Evolutionary conservation across 1,284 basidiomycete species (phyloP).

Genomic region (Fistulina hepatica): DNA sequence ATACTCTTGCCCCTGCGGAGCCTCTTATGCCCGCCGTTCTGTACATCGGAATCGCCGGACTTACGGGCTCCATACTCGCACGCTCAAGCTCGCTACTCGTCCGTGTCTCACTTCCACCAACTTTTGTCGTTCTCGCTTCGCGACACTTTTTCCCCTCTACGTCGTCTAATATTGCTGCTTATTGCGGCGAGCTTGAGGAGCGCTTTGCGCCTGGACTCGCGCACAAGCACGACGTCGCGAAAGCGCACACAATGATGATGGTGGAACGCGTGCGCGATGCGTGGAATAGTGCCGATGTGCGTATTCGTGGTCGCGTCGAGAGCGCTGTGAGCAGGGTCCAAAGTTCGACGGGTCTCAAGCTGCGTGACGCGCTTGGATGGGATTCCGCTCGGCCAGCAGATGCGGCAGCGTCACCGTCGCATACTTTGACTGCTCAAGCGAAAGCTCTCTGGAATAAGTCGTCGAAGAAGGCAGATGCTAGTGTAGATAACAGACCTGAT

Average conservation of each 20-base stretch:
- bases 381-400: too few relatives aligned
- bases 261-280: conserved; percentile 39
- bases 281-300: conserved; percentile 30
- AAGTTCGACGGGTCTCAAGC: conserved; percentile 59
- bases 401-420: too few relatives aligned
- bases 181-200: conserved; percentile 63
- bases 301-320: conserved; percentile 36
- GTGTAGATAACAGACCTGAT: too few relatives aligned
- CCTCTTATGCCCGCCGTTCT: conserved; percentile 76
- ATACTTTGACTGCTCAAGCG: too few relatives aligned
- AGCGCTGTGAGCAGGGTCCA: conserved; percentile 50
- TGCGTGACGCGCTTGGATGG: conserved; percentile 48
- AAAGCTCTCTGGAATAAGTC: too few relatives aligned
- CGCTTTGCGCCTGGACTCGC: conserved; percentile 57
- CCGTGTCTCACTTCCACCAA: conserved; percentile 61
- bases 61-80: conserved; percentile 78
- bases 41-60: conserved; percentile 80
- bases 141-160: conserved; percentile 78
- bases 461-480: too few relatives aligned
- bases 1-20: conserved; percentile 70
- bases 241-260: conserved; percentile 50
- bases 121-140: conserved; percentile 53
- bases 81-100: conserved; percentile 61
- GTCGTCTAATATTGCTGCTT: conserved; percentile 54
- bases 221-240: conserved; percentile 56